Percentiles rank a stretch among this genome's conserved stretches.
Evolutionary conservation across 805 yeast genomes (phyloP).

Genomic region (Kodamaea sagamina): DNA sequence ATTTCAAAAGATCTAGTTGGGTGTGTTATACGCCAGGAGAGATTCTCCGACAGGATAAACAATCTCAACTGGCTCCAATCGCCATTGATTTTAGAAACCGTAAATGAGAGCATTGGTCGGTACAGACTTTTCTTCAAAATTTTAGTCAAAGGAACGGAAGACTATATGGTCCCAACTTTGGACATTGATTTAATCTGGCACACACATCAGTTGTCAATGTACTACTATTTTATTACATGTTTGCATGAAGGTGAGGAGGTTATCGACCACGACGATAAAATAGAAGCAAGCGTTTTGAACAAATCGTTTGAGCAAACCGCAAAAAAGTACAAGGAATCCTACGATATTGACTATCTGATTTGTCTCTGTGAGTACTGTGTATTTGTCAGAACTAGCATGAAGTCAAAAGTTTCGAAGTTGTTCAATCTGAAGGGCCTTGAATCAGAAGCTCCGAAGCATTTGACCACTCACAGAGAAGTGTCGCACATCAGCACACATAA

Average conservation of each 20-base stretch:
- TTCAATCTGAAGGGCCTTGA: conserved; percentile 11
- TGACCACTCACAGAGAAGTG: conserved; percentile 3
- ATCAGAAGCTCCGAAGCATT: conserved; percentile 16
- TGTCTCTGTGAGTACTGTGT: conserved; percentile 24
- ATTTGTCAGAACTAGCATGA: neutral
- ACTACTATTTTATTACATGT: conserved; percentile 19
- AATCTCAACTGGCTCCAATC: conserved; percentile 21
- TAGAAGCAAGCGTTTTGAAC: conserved; percentile 5
- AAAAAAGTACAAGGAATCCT: conserved; percentile 17
- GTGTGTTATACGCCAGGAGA: conserved; percentile 24
- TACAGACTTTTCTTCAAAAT: conserved; percentile 20
- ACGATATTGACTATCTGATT: conserved; percentile 21
- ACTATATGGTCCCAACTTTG: conserved; percentile 25
- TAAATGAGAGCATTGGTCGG: conserved; percentile 19
- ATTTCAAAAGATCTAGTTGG: conserved; percentile 25
- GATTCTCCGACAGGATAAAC: conserved; percentile 23
- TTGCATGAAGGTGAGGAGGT: conserved; percentile 16
- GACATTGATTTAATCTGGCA: conserved; percentile 33
- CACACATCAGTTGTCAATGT: conserved; percentile 26
- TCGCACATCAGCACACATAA: conserved; percentile 12
- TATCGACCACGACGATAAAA: conserved; percentile 11
- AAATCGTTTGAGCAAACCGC: conserved; percentile 20
- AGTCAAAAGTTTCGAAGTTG: neutral
- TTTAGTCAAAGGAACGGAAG: conserved; percentile 1
- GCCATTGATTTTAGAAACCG: conserved; percentile 13